Base-by-base conservation (phyloP, 2,329 filamentous ascomycete genomes). In the Fusarium sp. region DNA sequence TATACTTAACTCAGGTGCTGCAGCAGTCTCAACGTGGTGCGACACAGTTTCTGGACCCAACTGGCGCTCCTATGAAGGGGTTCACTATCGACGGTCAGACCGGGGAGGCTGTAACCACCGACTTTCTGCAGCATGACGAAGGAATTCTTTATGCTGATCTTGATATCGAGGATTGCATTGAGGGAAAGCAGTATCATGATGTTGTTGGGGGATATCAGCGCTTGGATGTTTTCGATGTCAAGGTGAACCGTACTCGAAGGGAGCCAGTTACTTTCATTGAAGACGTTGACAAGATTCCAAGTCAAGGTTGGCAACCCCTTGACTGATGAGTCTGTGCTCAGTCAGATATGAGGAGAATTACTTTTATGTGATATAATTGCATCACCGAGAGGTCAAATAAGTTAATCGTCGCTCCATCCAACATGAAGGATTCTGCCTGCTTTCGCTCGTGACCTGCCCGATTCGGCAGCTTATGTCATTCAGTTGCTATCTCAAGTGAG, bases 151-250 rank as follows among this genome's bases (percentile, higher is more conserved):
- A 89, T 73, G 86, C 86, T 0, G 86, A 89, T 64, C 65, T 90
- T 66, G 80, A 89, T 73, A 66, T 89, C 9, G 80, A 82, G 1
- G 81, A 84, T 8, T 88, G 86, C 44, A 79, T 90, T 1, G 88
- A 90, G 70, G 85, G 85, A 0, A 90, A 90, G 72, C 88, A 89
- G 75, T 89, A 86, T 68, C 88, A 89, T 66, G 88, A 90, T 77
- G 83, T 88, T 6, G 86, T 87, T 3, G 88, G 87, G 2, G 87
- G 87, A 1, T 89, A 90, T 78, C 88, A 90, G 76, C 79, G 88
- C 5, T 76, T 87, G 7, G 87, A 90, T 75, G 81, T 90, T 3
- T 90, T 90, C 71, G 81, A 87, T 36, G 59, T 89, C 14, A 85
- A 82, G 38, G 85, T 90, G 0, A 80, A 87, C 68, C 79, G 86